phyloP scores from a whole-genome alignment of 192 early-diverging fungal genomes.

The Kickxella alabastrina region DNA sequence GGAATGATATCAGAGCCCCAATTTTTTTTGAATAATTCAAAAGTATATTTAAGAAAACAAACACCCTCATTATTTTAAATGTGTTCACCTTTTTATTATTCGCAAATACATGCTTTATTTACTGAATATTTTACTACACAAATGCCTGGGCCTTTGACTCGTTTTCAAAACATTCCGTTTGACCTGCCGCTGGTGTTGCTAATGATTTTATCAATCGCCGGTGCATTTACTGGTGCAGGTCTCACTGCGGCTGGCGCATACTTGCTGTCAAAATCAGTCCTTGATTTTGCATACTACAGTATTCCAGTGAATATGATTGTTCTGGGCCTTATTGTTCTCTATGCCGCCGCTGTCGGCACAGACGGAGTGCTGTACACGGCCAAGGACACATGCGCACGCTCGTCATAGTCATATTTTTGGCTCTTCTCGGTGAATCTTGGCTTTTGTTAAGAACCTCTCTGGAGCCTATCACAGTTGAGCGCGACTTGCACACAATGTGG shows the following conservation, averaged over 20 bases:
- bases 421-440: constrained; percentile 19
- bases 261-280: not conserved
- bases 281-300: not conserved
- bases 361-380: not conserved
- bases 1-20: too few relatives aligned
- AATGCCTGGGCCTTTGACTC: not conserved
- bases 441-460: constrained; percentile 15
- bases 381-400: not conserved
- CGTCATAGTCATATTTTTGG: not conserved
- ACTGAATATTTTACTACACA: constrained; percentile 5
- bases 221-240: not conserved
- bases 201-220: not conserved
- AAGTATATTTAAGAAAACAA: too few relatives aligned
- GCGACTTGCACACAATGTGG: constrained; percentile 45
- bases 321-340: not conserved
- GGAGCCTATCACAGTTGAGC: constrained; percentile 9
- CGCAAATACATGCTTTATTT: not conserved
- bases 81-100: constrained; percentile 2
- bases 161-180: not conserved
- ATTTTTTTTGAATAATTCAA: too few relatives aligned
- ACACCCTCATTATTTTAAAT: too few relatives aligned
- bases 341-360: constrained; percentile 1
- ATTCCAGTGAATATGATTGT: constrained; percentile 1
- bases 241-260: not conserved
- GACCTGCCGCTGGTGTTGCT: not conserved